These are phyloP conservation scores for Pleurotus eryngii DNA, from an alignment of 768 basidiomycete species.

Conservation along the genomic window DNA sequence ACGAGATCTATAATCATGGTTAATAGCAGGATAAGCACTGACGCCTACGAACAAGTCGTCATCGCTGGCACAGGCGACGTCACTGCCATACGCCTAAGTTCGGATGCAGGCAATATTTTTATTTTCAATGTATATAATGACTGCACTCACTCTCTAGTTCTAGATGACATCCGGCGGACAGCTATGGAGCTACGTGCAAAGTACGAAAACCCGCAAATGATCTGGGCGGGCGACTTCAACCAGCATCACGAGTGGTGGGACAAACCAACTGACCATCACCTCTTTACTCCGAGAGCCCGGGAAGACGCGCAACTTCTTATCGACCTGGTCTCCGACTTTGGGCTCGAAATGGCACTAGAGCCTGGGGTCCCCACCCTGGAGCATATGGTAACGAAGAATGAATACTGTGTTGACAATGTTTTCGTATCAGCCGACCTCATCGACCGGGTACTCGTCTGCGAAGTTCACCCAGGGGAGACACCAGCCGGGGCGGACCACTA, in stretches of 20 bases:
- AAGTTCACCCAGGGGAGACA: slow-evolving; percentile 10
- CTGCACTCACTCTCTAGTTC: slow-evolving; percentile 9
- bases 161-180: not conserved
- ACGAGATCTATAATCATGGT: slow-evolving; percentile 20
- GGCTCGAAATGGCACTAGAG: slow-evolving; percentile 33
- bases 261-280: slow-evolving; percentile 21
- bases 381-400: slow-evolving; percentile 24
- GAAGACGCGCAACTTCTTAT: slow-evolving; percentile 22
- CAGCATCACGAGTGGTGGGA: slow-evolving; percentile 41
- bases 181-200: not conserved
- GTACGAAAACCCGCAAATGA: slow-evolving; percentile 9
- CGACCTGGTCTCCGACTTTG: slow-evolving; percentile 15
- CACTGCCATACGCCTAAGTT: slow-evolving; percentile 20
- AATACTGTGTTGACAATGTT: slow-evolving; percentile 41
- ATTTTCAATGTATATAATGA: slow-evolving; percentile 26
- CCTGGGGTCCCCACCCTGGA: slow-evolving; percentile 30
- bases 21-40: slow-evolving; percentile 12
- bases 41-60: slow-evolving; percentile 17
- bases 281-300: slow-evolving; percentile 29
- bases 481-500: slow-evolving; percentile 36
- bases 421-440: slow-evolving; percentile 22
- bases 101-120: slow-evolving; percentile 11
- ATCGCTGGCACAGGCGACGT: slow-evolving; percentile 18
- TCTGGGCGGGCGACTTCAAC: slow-evolving; percentile 41
- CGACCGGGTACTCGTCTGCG: slow-evolving; percentile 23